phyloP scores from a whole-genome alignment of 2,329 filamentous ascomycete genomes.

The Tricladium varicosporioides region DNA sequence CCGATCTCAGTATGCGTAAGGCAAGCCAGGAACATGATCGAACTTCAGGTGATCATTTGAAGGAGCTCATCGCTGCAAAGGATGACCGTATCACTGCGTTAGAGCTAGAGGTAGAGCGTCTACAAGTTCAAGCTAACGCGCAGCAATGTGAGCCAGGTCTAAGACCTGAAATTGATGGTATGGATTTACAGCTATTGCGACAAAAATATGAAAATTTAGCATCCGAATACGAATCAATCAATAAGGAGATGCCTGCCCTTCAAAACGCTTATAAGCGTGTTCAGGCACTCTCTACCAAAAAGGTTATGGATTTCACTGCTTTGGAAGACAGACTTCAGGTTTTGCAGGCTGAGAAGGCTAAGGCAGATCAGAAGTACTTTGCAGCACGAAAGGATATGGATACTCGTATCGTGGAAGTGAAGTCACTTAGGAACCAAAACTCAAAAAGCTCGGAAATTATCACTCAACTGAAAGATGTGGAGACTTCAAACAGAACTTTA shows the following conservation, averaged over 20 bases:
- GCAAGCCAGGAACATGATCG: slow-evolving; percentile 75
- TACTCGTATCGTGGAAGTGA: slow-evolving; percentile 75
- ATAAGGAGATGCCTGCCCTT: slow-evolving; percentile 83
- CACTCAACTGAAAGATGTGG: slow-evolving; percentile 85
- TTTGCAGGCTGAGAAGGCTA: slow-evolving; percentile 83
- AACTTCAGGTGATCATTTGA: slow-evolving; percentile 67
- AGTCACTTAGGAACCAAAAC: slow-evolving; percentile 77
- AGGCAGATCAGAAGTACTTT: slow-evolving; percentile 98
- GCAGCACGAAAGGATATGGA: slow-evolving; percentile 93
- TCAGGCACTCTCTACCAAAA: slow-evolving; percentile 79
- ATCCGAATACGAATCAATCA: slow-evolving; percentile 78
- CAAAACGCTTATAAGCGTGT: slow-evolving; percentile 90
- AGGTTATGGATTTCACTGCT: slow-evolving; percentile 72
- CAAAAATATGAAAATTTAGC: slow-evolving; percentile 72
- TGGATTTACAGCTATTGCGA: slow-evolving; percentile 70
- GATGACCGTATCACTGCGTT: slow-evolving; percentile 78
- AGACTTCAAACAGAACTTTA: slow-evolving; percentile 71
- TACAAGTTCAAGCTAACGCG: slow-evolving; percentile 57
- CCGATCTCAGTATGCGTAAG: slow-evolving; percentile 78
- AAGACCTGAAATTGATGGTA: slow-evolving; percentile 50
- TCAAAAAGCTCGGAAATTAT: slow-evolving; percentile 92
- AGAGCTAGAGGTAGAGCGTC: slow-evolving; percentile 76
- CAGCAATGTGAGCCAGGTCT: slow-evolving; percentile 37
- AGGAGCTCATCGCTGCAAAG: slow-evolving; percentile 75
- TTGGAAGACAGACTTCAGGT: slow-evolving; percentile 77